Base-by-base conservation (phyloP, 2,329 filamentous ascomycete genomes). In the Juglanconis oblonga region DNA sequence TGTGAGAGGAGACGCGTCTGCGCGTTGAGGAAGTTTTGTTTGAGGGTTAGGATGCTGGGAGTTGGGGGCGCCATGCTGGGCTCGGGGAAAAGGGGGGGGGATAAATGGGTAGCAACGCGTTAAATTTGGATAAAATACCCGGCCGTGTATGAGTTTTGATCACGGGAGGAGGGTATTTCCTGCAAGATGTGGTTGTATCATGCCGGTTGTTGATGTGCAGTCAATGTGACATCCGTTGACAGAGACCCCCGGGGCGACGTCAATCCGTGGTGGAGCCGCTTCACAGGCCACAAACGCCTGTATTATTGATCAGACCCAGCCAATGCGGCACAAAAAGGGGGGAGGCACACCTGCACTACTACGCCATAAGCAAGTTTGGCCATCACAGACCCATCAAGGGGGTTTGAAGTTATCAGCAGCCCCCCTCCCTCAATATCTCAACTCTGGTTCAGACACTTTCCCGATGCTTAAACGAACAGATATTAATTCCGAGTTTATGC, bases 1-100 rank as follows among this genome's bases (percentile, higher is more conserved):
- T 85, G 83, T 0, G 86, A 83, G 52, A 91, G 80, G 36, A 85
- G 77, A 10, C 84, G 83, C 57, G 85, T 87, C 68, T 90, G 87
- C 5, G 79, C 73, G 49, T 78, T 77, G 40, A 91, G 77, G 71
- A 91, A 91, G 62, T 79, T 70, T 53, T 85, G 82, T 70, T 91
- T 91, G 57, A 87, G 77, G 31, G 83, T 77, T 51, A 87, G 77
- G 63, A 87, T 79, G 2, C 85, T 87, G 3, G 83, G 83, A 1
- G 80, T 73, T 6, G 71, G 52, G 31, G 66, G 64, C 45, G 71
- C 59, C 68, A 71, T 73, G 38, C 61, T 63, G 42, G 44, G 7
- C 40, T 48, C 9, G 47, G n/a, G 32, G 38, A 10, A 31, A 11
- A 13, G 1, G 11, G n/a, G 40, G 32, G 33, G 11, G 31, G 9